Evolutionary conservation across 1,284 basidiomycete genomes (phyloP), one percentile per base, ranked within the genome.

Genomic region (Cystobasidium sp.): DNA sequence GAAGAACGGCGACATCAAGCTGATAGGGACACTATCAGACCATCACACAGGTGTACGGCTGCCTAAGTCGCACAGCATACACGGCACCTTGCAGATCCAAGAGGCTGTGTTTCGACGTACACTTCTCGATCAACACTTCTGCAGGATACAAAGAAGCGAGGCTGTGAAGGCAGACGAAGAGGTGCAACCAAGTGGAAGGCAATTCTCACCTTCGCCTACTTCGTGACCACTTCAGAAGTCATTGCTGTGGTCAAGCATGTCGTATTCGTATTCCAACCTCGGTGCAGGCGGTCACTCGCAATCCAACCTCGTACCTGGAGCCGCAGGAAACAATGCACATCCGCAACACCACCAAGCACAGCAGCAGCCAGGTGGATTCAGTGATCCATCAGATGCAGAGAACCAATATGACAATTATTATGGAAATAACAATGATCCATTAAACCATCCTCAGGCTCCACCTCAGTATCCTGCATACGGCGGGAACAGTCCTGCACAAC

Each of bases 401-500:
- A 52, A 51, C 7, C 64, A 66, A 37, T 53, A 66, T 44, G 46
- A 66, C 7, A 47, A 66, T 37, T 66, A 66, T 49, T 66, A 66
- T 47, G 55, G 55, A 14, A 20, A 51, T 14, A 20, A 31, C 18
- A 47, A 66, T 43, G 31, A 47, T 43, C 64, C 37, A 10, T 22
- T 49, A 22, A 31, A 7, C 18, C 22, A 22, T 66, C 31, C 16
- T n/a, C 16, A 16, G 31, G 43, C 44, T 47, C 61, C 43, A 22
- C 61, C 43, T 16, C 44, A 63, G n/a, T 47, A 47, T n/a, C 61
- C 61, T 22, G 14, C 61, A 14, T 63, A 63, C 61, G 61, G 61
- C 61, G 56, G 56, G 39, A 59, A 59, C 56, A 59, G 56, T n/a
- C 56, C 56, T 10, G 37, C 56, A 20, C 51, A 66, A 43, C 64